A percentile compares a stretch with the other conserved stretches of the same genome.
Evolutionary conservation across 75 land plant species (phyloP).

Genomic region (Pinus tabuliformis): DNA sequence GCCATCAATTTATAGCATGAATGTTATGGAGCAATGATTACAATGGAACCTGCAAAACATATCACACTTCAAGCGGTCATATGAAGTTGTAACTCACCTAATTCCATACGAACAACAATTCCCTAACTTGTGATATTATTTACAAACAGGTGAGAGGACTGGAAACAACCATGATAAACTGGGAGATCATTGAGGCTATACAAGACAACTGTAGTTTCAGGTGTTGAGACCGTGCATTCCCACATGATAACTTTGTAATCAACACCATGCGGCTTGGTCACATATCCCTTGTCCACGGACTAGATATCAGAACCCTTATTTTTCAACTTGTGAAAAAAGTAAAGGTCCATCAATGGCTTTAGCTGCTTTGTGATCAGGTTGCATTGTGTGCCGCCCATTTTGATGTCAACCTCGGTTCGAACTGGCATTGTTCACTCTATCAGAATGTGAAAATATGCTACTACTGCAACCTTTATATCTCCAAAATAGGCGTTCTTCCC

Average conservation of each 20-base stretch:
- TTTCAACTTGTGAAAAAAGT: conserved; percentile 32
- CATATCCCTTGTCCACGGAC: conserved; percentile 16
- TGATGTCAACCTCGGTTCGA: conserved; percentile 77
- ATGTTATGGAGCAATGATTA: no score
- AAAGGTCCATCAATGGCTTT: conserved; percentile 59
- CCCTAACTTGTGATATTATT: conserved; percentile 64
- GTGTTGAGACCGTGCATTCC: conserved; percentile 90
- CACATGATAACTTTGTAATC: conserved; percentile 58
- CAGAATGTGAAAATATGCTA: conserved; percentile 68
- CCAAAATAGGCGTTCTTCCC: conserved; percentile 66
- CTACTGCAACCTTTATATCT: conserved; percentile 72
- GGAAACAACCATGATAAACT: conserved; percentile 81
- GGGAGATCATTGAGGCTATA: conserved; percentile 62
- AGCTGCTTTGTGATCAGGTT: conserved; percentile 60
- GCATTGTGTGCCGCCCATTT: conserved; percentile 94
- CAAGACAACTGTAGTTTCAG: conserved; percentile 77
- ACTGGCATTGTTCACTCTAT: conserved; percentile 46
- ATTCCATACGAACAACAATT: conserved; percentile 68
- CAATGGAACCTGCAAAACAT: no score
- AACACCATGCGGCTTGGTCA: conserved; percentile 19
- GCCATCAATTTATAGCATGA: no score
- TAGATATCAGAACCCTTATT: conserved; percentile 21
- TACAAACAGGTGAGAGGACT: conserved; percentile 87
- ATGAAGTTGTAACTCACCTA: conserved; percentile 78
- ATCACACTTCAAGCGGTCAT: conserved; percentile 39